phyloP scores from a whole-genome alignment of 306 rosid genomes.

The Hippophae tibetana region DNA sequence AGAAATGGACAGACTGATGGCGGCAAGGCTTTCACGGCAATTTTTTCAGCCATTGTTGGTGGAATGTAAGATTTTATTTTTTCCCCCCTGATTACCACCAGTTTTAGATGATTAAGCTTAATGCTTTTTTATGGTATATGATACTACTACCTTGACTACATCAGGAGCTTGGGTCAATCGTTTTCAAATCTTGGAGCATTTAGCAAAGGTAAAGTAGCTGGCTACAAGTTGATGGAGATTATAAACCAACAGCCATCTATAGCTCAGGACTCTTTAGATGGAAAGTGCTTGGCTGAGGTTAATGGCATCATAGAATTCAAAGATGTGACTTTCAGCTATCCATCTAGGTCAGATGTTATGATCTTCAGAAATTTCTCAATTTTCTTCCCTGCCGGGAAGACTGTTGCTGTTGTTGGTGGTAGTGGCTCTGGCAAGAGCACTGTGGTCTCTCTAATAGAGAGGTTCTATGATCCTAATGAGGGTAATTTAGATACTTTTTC shows the following conservation, averaged over 20 bases:
- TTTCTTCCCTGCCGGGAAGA: slow-evolving; percentile 91
- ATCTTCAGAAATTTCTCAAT: slow-evolving; percentile 74
- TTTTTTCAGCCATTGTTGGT: slow-evolving; percentile 96
- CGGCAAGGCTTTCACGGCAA: slow-evolving; percentile 95
- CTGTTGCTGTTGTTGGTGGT: slow-evolving; percentile 93
- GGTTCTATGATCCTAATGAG: slow-evolving; percentile 93
- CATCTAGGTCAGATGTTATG: slow-evolving; percentile 82
- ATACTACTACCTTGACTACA: not conserved
- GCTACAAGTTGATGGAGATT: slow-evolving; percentile 90
- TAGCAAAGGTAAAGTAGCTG: slow-evolving; percentile 95
- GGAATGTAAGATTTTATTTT: slow-evolving; percentile 65
- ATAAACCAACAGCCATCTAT: slow-evolving; percentile 82
- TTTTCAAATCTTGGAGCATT: slow-evolving; percentile 96
- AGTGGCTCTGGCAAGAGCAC: slow-evolving; percentile 98
- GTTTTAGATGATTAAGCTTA: not conserved
- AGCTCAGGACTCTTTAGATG: slow-evolving; percentile 57
- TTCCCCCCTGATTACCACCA: not conserved
- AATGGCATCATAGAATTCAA: slow-evolving; percentile 82
- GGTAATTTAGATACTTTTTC: slow-evolving; percentile 32
- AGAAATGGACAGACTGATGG: slow-evolving; percentile 92
- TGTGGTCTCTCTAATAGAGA: slow-evolving; percentile 86
- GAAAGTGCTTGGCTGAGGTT: slow-evolving; percentile 62
- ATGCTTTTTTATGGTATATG: slow-evolving; percentile 5
- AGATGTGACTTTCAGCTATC: slow-evolving; percentile 85
- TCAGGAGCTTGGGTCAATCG: slow-evolving; percentile 98